Evolutionary conservation across 345 rosid genomes (phyloP), one percentile per base, ranked within the genome.

Genomic region (Noccaea bulbosa): DNA sequence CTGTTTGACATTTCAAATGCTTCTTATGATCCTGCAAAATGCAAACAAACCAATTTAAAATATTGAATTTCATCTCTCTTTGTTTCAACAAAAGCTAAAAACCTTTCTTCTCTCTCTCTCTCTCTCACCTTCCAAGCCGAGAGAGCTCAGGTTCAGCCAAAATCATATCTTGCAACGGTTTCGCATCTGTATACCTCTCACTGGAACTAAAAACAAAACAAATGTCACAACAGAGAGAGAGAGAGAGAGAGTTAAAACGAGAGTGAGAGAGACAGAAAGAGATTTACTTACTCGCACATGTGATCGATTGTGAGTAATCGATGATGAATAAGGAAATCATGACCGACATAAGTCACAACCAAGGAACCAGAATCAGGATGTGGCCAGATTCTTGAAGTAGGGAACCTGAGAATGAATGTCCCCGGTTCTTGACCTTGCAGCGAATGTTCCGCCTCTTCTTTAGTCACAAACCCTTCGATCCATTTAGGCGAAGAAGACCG

Each of bases 381-480:
- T 46, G 99, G 98, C 98, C 99, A 94, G 84, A 89, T 89, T 85
- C 99, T 87, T 56, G 97, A 88, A 73, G 85, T 88, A 53, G 99
- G 99, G 71, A 94, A 94, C 78, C 96, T 84, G 44, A 94, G 85
- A 40, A 89, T 69, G 82, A 91, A 94, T 8, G 99, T 89, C 3
- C 99, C 99, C n/a, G 96, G 96, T 75, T 87, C 93, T 76, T 85
- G 93, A 66, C 86, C 82, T 67, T 77, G 93, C 62, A 91, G 92
- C n/a, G 99, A 89, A 62, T 71, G 35, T 71, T 94, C 97, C 4
- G 96, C 99, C 62, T 94, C 99, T 85, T 91, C 98, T 86, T 94
- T 94, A 0, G 93, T 86, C 44, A 94, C 82, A 78, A 94, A 88
- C 30, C 98, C 98, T 82, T 94, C 98, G 4, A 94, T 91, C 98